Evolutionary conservation across 2,329 filamentous ascomycete species (phyloP).

Genomic region (Lecanoromycetidae sp.): DNA sequence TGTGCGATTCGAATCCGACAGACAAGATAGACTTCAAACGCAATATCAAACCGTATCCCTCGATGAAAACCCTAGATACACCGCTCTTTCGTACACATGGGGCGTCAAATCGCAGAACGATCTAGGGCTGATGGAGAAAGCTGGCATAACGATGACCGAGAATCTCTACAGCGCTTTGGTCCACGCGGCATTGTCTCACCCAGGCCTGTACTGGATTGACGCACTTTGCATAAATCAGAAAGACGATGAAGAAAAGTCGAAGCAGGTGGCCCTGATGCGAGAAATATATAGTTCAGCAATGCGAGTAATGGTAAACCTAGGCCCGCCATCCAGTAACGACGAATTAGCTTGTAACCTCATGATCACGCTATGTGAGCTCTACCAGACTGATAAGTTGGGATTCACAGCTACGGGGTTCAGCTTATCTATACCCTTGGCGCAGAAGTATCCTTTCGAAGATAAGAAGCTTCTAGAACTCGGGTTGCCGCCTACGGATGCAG

Average conservation of each 20-base stretch:
- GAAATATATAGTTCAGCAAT: neutral
- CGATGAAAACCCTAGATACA: neutral
- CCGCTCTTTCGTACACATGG: constrained; percentile 6
- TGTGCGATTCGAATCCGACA: neutral
- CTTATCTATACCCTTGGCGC: neutral
- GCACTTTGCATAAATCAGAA: constrained; percentile 7
- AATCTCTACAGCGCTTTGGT: constrained; percentile 2
- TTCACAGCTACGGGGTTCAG: neutral
- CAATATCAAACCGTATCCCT: neutral
- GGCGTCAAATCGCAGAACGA: neutral
- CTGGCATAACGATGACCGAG: neutral
- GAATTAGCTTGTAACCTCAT: constrained; percentile 1
- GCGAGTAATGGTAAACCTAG: neutral
- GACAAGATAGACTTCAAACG: neutral
- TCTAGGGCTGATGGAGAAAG: constrained; percentile 1
- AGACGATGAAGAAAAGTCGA: neutral
- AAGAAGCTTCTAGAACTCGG: neutral
- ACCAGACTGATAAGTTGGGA: neutral
- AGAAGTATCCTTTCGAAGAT: constrained; percentile 2
- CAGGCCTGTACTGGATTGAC: constrained; percentile 2
- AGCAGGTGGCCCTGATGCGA: constrained; percentile 3
- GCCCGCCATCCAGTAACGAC: neutral
- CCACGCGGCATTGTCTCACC: neutral
- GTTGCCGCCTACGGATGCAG: neutral
- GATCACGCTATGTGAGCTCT: neutral